Evolutionary conservation across 2,329 filamentous ascomycete genomes (phyloP).

Genomic region (Daldinia sp.): DNA sequence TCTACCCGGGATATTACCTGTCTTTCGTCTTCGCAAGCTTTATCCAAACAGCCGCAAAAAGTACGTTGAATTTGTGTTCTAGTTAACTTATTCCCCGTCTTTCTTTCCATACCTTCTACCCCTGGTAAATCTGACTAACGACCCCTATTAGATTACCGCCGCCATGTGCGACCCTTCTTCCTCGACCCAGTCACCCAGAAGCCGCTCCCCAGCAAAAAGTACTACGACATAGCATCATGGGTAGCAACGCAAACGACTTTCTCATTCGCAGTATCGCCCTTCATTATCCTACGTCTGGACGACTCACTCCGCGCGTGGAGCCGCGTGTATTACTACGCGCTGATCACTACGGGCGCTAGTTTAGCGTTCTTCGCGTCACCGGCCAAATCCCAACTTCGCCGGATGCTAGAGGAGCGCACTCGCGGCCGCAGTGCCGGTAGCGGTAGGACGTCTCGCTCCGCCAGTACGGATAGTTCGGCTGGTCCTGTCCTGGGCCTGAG

Average conservation of each 20-base stretch:
- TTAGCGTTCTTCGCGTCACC: slow-evolving; percentile 85
- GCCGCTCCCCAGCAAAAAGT: slow-evolving; percentile 78
- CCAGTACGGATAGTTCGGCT: slow-evolving; percentile 69
- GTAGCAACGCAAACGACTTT: slow-evolving; percentile 84
- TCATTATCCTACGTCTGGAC: slow-evolving; percentile 81
- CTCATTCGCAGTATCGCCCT: slow-evolving; percentile 85
- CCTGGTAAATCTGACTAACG: slow-evolving; percentile 24
- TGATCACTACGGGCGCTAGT: slow-evolving; percentile 73
- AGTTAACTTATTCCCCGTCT: neutral
- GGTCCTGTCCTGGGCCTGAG: slow-evolving; percentile 82
- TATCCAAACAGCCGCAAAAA: slow-evolving; percentile 93
- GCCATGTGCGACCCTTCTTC: slow-evolving; percentile 92
- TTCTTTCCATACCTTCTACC: slow-evolving; percentile 3
- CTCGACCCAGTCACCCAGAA: slow-evolving; percentile 79
- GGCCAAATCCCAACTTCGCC: slow-evolving; percentile 71
- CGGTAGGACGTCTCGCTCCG: slow-evolving; percentile 60
- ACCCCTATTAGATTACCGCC: slow-evolving; percentile 78
- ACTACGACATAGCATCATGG: slow-evolving; percentile 85
- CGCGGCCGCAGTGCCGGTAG: slow-evolving; percentile 55
- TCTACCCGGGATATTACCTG: slow-evolving; percentile 96
- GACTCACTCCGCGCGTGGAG: slow-evolving; percentile 82
- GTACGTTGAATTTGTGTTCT: slow-evolving; percentile 65
- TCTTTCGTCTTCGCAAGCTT: slow-evolving; percentile 90
- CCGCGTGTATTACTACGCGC: slow-evolving; percentile 88
- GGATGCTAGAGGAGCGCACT: slow-evolving; percentile 69